A percentile compares a stretch with the other conserved stretches of the same genome.
Conservation (phyloP, 2,329 filamentous ascomycete species). For the Epichloe sibirici region DNA sequence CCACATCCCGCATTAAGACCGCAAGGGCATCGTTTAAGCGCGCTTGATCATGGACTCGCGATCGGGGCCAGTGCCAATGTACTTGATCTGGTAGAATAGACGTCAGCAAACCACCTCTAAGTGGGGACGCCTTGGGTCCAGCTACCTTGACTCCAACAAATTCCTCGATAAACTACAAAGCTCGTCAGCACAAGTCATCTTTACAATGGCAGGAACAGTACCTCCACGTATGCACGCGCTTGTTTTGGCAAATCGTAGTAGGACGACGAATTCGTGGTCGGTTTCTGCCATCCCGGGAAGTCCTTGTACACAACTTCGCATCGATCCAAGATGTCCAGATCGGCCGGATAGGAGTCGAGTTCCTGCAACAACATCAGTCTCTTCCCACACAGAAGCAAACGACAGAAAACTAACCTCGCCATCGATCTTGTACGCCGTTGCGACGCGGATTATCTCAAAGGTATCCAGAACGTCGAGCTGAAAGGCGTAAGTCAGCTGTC, state of each 20-base stretch:
- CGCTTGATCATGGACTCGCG: slow-evolving; percentile 50
- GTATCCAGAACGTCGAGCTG: slow-evolving; percentile 13
- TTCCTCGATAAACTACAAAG: slow-evolving; percentile 32
- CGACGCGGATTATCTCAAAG: slow-evolving; percentile 3
- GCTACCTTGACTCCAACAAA: slow-evolving; percentile 20
- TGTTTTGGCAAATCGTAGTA: slow-evolving; percentile 52
- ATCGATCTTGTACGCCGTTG: slow-evolving; percentile 1
- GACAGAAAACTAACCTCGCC: slow-evolving; percentile 12
- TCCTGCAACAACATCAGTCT: slow-evolving; percentile 18
- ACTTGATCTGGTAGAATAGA: slow-evolving; percentile 27
- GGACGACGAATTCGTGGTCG: slow-evolving; percentile 46
- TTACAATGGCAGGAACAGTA: slow-evolving; percentile 9
- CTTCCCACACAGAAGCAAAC: not conserved
- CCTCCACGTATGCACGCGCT: slow-evolving; percentile 52
- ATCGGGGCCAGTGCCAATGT: slow-evolving; percentile 54
- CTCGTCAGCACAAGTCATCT: slow-evolving; percentile 8
- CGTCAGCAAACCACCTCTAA: slow-evolving; percentile 10
- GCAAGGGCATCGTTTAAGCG: not conserved
- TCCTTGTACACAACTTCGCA: slow-evolving; percentile 57
- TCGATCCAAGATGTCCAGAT: slow-evolving; percentile 43
- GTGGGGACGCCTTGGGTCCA: slow-evolving; percentile 6
- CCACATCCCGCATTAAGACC: not conserved
- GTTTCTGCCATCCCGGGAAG: slow-evolving; percentile 55
- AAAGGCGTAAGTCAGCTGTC: not conserved
- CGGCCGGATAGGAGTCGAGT: slow-evolving; percentile 46